Evolutionary conservation across 495 filamentous ascomycete species (phyloP).

Genomic region (Chaetomium fimeti): DNA sequence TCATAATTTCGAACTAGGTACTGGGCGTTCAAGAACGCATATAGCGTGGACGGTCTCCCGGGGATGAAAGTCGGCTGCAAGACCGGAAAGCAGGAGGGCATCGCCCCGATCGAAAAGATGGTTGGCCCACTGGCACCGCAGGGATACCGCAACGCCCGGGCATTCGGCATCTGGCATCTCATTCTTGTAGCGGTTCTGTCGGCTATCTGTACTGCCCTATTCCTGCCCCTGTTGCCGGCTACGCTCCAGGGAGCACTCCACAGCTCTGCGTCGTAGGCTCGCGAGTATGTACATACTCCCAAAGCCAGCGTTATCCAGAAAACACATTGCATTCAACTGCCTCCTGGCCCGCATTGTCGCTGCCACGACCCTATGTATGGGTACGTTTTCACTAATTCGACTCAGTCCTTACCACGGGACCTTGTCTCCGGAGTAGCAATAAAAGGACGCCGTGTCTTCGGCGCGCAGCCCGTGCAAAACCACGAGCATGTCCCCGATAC

Average conservation of each 20-base stretch:
- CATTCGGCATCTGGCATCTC: slow-evolving; percentile 21
- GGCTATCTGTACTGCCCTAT: background rate
- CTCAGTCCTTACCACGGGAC: slow-evolving; percentile 31
- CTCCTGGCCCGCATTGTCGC: background rate
- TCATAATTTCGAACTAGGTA: slow-evolving; percentile 38
- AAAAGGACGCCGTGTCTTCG: slow-evolving; percentile 43
- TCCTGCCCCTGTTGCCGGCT: background rate
- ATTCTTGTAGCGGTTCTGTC: slow-evolving; percentile 22
- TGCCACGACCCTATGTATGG: background rate
- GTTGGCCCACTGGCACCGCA: slow-evolving; percentile 42
- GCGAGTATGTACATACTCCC: background rate
- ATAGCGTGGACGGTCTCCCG: slow-evolving; percentile 55
- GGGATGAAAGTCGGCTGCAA: slow-evolving; percentile 46
- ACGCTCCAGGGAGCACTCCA: background rate
- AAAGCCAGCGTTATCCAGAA: background rate
- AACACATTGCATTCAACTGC: background rate
- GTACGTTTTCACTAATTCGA: background rate
- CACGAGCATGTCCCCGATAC: slow-evolving; percentile 40
- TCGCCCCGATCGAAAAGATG: slow-evolving; percentile 54
- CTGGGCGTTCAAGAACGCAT: slow-evolving; percentile 57
- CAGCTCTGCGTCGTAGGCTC: background rate
- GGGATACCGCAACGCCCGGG: slow-evolving; percentile 18
- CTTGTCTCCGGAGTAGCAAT: slow-evolving; percentile 25
- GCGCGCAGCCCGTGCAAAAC: slow-evolving; percentile 35
- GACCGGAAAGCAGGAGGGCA: slow-evolving; percentile 41